These are phyloP conservation scores for Pseudevernia furfuracea DNA, from an alignment of 495 filamentous ascomycete genomes.

Conservation along the genomic window DNA sequence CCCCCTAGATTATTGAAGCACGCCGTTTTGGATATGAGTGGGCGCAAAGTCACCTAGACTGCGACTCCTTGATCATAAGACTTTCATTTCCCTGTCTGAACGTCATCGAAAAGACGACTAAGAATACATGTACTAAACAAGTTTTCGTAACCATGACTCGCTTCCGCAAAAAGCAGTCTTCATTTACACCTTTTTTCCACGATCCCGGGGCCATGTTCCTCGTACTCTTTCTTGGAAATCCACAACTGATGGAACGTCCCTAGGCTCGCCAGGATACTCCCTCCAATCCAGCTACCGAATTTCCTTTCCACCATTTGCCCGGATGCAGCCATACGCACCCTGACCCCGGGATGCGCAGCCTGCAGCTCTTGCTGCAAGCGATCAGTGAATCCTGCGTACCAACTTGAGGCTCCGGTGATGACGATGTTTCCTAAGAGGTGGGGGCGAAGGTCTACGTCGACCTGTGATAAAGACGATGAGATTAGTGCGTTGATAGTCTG, in stretches of 20 bases:
- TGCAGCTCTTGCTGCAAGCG: conserved; percentile 76
- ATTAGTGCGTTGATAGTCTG: conserved; percentile 77
- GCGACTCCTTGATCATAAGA: no score
- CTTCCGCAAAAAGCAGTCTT: not conserved
- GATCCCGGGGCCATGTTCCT: conserved; percentile 51
- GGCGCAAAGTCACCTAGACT: not conserved
- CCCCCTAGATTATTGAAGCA: not conserved
- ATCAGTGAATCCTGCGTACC: conserved; percentile 85
- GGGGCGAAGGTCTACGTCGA: conserved; percentile 85
- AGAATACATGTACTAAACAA: not conserved
- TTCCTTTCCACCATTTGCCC: conserved; percentile 79
- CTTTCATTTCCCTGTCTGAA: not conserved
- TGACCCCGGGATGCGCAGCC: conserved; percentile 66
- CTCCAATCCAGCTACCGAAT: conserved; percentile 92
- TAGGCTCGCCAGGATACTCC: conserved; percentile 89
- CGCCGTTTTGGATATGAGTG: not conserved
- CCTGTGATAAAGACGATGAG: conserved; percentile 61
- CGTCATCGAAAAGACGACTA: not conserved
- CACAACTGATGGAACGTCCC: conserved; percentile 99
- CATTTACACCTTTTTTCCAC: conserved; percentile 56
- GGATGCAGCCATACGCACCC: conserved; percentile 76
- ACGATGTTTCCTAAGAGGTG: conserved; percentile 82
- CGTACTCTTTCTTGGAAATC: conserved; percentile 69
- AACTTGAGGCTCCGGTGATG: conserved; percentile 75
- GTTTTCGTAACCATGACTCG: not conserved